phyloP scores from a whole-genome alignment of 345 rosid genomes.

The Populus ilicifolia region DNA sequence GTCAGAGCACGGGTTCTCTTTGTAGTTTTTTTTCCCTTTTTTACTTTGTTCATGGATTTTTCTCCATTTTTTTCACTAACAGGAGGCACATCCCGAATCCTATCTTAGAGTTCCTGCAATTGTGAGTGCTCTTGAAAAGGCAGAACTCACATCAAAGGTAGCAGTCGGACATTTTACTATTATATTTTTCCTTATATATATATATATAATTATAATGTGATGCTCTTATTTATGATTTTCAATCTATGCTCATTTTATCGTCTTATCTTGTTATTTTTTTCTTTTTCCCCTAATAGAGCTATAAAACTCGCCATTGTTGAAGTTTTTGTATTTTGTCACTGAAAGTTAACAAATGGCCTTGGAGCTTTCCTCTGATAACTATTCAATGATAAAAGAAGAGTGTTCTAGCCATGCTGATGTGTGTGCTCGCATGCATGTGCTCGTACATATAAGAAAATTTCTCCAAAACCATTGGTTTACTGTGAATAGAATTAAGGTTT shows the following conservation, averaged over 20 bases:
- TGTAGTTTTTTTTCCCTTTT: neutral
- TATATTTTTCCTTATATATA: neutral
- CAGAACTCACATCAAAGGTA: slow-evolving; percentile 78
- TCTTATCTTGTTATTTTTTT: neutral
- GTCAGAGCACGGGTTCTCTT: neutral
- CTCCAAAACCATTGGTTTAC: neutral
- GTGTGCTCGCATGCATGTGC: too few species aligned
- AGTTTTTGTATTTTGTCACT: neutral
- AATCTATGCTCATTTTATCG: neutral
- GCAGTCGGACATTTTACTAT: neutral
- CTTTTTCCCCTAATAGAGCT: neutral
- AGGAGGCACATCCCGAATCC: slow-evolving; percentile 95
- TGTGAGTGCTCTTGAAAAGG: slow-evolving; percentile 65
- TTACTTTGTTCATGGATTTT: neutral
- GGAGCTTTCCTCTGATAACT: too few species aligned
- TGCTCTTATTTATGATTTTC: neutral
- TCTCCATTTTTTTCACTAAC: slow-evolving; percentile 9
- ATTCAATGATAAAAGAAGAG: too few species aligned
- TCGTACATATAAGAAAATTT: too few species aligned
- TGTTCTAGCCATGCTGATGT: too few species aligned
- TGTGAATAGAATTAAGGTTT: neutral
- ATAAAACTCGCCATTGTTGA: too few species aligned
- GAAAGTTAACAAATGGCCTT: neutral
- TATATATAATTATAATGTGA: neutral
- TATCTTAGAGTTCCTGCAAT: slow-evolving; percentile 90